A percentile compares a stretch with the other conserved stretches of the same genome.
Evolutionary conservation across 2,329 filamentous ascomycete species (phyloP).

Genomic region (Apiospora pterosperma): DNA sequence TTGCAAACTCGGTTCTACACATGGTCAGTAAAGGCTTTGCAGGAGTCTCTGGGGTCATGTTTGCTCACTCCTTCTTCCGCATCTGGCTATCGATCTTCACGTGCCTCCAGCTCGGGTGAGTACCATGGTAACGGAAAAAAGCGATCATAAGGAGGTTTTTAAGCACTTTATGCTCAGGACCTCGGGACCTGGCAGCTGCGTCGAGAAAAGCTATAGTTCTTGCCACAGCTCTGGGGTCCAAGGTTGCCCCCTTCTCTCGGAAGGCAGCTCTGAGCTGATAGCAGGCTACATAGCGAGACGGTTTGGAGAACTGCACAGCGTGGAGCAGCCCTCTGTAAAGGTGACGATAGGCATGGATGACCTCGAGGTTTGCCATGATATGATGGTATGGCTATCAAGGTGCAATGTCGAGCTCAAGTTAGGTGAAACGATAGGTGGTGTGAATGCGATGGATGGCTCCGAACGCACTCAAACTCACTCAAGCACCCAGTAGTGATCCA

Average conservation of each 20-base stretch:
- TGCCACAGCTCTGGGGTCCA: conserved; percentile 50
- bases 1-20: background rate
- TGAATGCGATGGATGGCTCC: background rate
- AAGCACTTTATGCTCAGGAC: conserved; percentile 69
- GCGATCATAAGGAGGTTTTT: conserved; percentile 61
- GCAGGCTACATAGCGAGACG: conserved; percentile 60
- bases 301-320: conserved; percentile 69
- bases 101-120: conserved; percentile 24
- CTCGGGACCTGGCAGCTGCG: conserved; percentile 58
- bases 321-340: conserved; percentile 65
- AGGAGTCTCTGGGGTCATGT: background rate
- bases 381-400: background rate
- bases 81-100: conserved; percentile 5
- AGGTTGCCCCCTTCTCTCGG: conserved; percentile 40
- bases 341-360: conserved; percentile 65
- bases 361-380: conserved; percentile 34
- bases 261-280: conserved; percentile 60
- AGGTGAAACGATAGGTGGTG: background rate
- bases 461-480: background rate
- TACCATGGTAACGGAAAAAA: conserved; percentile 32
- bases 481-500: too few species aligned
- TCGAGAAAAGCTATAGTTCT: conserved; percentile 70
- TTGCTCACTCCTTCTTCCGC: conserved; percentile 11
- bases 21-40: background rate
- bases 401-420: background rate